Evolutionary conservation across 176 grass and related monocot species (phyloP).

Genomic region (Ensete glaucum): DNA sequence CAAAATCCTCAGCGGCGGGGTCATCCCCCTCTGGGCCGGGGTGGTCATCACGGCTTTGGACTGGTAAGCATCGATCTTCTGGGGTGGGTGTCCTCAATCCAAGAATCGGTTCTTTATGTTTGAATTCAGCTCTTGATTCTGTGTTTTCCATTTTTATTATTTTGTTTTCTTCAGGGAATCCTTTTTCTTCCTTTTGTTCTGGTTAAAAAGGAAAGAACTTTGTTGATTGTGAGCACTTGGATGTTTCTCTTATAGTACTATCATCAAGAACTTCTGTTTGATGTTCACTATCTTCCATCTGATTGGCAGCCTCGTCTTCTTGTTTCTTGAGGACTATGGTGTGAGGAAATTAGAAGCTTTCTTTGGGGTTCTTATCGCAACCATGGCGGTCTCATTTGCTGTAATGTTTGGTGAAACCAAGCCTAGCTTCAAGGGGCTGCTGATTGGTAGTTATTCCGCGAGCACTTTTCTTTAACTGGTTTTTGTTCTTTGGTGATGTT

Average conservation of each 20-base stretch:
- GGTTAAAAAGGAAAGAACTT: no score
- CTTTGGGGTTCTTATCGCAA: neutral
- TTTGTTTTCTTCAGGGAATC: no score
- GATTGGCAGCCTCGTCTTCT: conserved; percentile 1
- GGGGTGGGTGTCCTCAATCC: neutral
- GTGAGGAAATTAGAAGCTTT: conserved; percentile 5
- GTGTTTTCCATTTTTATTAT: no score
- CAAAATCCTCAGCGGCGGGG: conserved; percentile 2
- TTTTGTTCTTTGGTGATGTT: neutral
- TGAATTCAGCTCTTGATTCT: no score
- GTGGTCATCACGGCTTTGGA: conserved; percentile 1
- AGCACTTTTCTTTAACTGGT: neutral
- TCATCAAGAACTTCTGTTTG: no score
- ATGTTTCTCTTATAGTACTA: no score
- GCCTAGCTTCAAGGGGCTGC: neutral
- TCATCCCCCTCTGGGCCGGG: conserved; percentile 1
- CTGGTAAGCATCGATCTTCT: neutral
- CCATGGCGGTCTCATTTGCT: conserved; percentile 1
- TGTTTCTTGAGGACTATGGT: neutral
- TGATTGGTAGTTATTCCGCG: neutral
- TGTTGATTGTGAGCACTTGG: no score
- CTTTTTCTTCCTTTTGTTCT: no score
- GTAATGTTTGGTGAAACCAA: conserved; percentile 2
- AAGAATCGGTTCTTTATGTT: neutral
- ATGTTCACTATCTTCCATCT: neutral